Evolutionary conservation across 768 basidiomycete species (phyloP), one percentile per base, ranked within the genome.

Genomic region (Trametes coccinea): DNA sequence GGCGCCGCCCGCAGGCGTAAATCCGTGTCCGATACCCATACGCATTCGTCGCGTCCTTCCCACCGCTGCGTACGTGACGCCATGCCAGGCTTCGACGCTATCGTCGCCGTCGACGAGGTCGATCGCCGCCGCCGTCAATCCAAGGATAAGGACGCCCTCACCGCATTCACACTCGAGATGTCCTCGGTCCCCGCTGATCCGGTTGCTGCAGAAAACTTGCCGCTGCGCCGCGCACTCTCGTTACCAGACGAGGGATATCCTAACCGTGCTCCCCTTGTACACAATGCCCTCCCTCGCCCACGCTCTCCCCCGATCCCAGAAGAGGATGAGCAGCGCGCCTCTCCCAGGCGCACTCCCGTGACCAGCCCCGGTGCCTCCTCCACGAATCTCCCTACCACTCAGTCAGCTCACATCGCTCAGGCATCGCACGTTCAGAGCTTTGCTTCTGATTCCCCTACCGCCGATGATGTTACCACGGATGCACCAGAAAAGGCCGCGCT

Each of bases 31-130:
- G 69, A 63, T 40, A 45, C 60, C 5, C 61, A 53, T 31, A 40
- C 53, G 53, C 56, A 62, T 51, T 11, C 50, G 39, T 50, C 53
- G 33, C 62, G 63, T 16, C 66, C 43, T 44, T 37, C 50, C 52
- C 61, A 64, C 30, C 69, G 62, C 56, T 59, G 69, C 41, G 62
- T 72, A 9, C 44, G 63, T 53, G 63, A 66, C 45, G 60, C 59
- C 37, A 54, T 69, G 41, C 64, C 61, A 17, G 58, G 68, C 44
- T 64, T 67, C 60, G 67, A 50, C 50, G 48, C 72, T 1, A 67
- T 82, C 1, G 74, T 87, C 17, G 82, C 72, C 4, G 86, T 88
- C 0, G 88, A 89, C 62, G 88, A 88, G 68, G 80, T 87, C 4
- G 87, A 89, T 64, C 84, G 79, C 66, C 77, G 84, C 22, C 77